Base-by-base conservation (phyloP, 2,329 filamentous ascomycete genomes). In the Tolypocladium cylindrosporum region DNA sequence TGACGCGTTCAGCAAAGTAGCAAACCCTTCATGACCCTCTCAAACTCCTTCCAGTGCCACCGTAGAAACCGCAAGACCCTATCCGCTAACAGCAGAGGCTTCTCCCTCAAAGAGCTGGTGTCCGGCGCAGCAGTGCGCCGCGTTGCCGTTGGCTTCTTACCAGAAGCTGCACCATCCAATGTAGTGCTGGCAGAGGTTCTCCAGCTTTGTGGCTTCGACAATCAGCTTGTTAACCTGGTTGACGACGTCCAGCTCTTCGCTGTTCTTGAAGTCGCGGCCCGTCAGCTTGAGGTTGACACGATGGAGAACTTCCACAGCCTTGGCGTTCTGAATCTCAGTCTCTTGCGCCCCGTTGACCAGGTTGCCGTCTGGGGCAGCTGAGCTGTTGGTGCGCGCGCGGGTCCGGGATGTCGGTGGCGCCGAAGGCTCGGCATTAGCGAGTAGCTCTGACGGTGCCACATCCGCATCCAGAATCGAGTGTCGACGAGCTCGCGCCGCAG, bases 141-240 rank as follows among this genome's bases (percentile, higher is more conserved):
- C 16, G 2, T 27, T 24, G 6, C 27, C 27, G 9, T n/a, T 19
- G 27, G 19, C 34, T 37, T 37, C 59, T 69, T 74, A 97, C 93
- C 93, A 97, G 81, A 97, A 97, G 74, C 90, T 95, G 75, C 93
- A 97, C 93, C 93, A 97, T 62, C 94, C 94, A 66, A 97, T 96
- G 72, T 97, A 99, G 77, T 97, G 94, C 79, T 97, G 94, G 71
- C 94, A 99, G 61, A 99, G 78, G 72, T 97, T 97, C 81, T 97
- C 94, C 66, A 97, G 79, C 69, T 94, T 97, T 8, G 94, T 99
- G 27, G 94, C 94, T 77, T 99, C 93, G 61, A 89, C 87, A 66
- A 99, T 89, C 67, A 99, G 77, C 72, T 95, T 93, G 73, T 96
- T 93, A 6, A 99, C 95, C 75, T 99, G 94, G 61, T 85, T 85